Evolutionary conservation across 805 yeast genomes (phyloP), one percentile per base, ranked within the genome.

Genomic region (Saccharomyces paradoxus): DNA sequence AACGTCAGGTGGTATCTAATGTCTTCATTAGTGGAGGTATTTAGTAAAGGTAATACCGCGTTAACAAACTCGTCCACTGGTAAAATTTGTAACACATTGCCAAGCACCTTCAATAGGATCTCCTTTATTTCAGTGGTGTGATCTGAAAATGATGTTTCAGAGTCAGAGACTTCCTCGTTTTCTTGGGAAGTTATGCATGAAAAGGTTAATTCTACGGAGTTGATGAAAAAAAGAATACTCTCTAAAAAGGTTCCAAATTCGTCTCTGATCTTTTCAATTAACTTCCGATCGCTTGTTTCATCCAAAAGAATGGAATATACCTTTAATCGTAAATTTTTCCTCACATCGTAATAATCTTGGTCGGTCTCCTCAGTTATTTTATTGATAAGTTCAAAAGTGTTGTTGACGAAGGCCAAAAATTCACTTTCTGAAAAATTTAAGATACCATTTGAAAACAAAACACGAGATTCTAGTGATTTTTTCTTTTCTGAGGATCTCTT

Each of bases 1-100:
- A 78, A 64, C 12, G 88, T 82, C 54, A 86, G 74, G 61, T 83
- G 85, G 60, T 79, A 79, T 55, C 83, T 82, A 49, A 86, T 77
- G 52, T 76, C 79, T 52, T 75, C 66, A 12, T 81, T 59, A 13
- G 60, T 55, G 21, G 56, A 61, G 28, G 58, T 61, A 7, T 56
- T 55, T 48, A 71, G 55, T 50, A 83, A 64, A 8, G 75, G 72
- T 28, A 78, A 72, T 26, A 87, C 77, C 1, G 96, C 81, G 17
- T 77, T 74, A 29, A 86, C 84, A 67, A 88, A 91, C 59, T 82
- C 79, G 57, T 78, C 78, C 58, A 90, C 79, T 30, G 98, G 97
- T 52, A 92, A 74, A 57, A 89, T 74, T 55, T 82, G 82, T 56
- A 92, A 72, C 58, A 84, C 72, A 59, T 80, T 81, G 32, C 82